phyloP scores from a whole-genome alignment of 2,329 filamentous ascomycete species.

The Colletotrichum siamense region DNA sequence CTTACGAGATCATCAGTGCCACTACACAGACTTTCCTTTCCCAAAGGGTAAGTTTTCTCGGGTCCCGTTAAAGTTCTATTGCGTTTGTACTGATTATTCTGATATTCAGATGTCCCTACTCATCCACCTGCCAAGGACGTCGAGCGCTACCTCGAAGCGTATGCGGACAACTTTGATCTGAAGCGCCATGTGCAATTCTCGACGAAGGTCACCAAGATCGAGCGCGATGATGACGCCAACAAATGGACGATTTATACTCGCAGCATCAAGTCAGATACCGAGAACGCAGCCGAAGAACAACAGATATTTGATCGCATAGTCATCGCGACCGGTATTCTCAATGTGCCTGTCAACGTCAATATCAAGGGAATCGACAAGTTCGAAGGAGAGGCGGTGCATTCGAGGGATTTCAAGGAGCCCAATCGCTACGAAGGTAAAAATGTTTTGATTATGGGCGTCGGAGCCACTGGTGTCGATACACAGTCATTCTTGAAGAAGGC shows the following conservation, averaged over 20 bases:
- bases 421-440: slow-evolving; percentile 38
- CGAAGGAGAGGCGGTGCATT: slow-evolving; percentile 20
- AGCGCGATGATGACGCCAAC: slow-evolving; percentile 1
- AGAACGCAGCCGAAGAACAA: background rate
- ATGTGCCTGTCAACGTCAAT: background rate
- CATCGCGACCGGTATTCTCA: slow-evolving; percentile 14
- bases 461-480: slow-evolving; percentile 77
- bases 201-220: background rate
- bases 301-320: slow-evolving; percentile 15
- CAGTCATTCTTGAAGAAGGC: slow-evolving; percentile 1
- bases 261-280: background rate
- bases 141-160: slow-evolving; percentile 43
- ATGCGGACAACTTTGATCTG: slow-evolving; percentile 44
- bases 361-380: slow-evolving; percentile 23
- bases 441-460: slow-evolving; percentile 77
- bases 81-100: background rate
- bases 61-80: rapidly evolving
- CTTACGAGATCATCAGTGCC: background rate
- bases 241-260: background rate
- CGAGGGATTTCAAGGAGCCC: slow-evolving; percentile 18
- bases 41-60: background rate
- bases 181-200: slow-evolving; percentile 30
- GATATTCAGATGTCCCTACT: slow-evolving; percentile 27
- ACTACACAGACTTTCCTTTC: slow-evolving; percentile 21
- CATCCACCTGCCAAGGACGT: slow-evolving; percentile 28